Evolutionary conservation across 441 rosid species (phyloP), one percentile per base, ranked within the genome.

Genomic region (Geranium incanum): DNA sequence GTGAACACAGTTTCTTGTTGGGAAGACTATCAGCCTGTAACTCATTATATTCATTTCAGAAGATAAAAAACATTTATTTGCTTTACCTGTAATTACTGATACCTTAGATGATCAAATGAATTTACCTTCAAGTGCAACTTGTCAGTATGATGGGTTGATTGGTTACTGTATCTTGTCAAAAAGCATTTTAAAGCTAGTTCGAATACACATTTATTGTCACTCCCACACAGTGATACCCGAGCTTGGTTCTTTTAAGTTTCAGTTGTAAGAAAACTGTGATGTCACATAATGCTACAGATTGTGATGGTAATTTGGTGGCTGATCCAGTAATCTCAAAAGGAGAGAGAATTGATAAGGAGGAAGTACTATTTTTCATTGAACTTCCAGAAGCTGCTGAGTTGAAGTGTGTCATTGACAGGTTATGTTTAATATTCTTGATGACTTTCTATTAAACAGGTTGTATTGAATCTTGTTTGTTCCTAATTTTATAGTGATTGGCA

Each of bases 1-100:
- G 90, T 95, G 83, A 87, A 83, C 79, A 71, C 66, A 52, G 11
- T 60, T 21, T 19, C 66, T 36, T 2, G 8, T 21, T 9, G n/a
- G 36, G 23, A 19, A 6, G 3, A 19, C 6, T 57, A 6, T 39
- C 28, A 45, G 48, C 64, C 62, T 18, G 50, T 33, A 59, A 59
- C 59, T 38, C 33, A 28, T 33, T 70, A 21, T 33, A 48, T 6
- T 6, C 62, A 43, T 12, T 6, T 21, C 15, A 4, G 12, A 1
- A 2, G 38, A 28, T 28, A 8, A 4, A n/a, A 59, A 21, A 37
- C 66, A 70, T 57, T 11, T 57, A 37, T 50, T 64, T 60, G 66
- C 13, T 60, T 18, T 28, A 6, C 66, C 36, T 79, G 76, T 62
- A 75, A 70, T 71, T 77, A 23, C 28, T 38, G 33, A 28, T 28